A percentile compares a stretch with the other conserved stretches of the same genome.
phyloP scores from a whole-genome alignment of 495 filamentous ascomycete genomes.

The Cladorrhinum samala region DNA sequence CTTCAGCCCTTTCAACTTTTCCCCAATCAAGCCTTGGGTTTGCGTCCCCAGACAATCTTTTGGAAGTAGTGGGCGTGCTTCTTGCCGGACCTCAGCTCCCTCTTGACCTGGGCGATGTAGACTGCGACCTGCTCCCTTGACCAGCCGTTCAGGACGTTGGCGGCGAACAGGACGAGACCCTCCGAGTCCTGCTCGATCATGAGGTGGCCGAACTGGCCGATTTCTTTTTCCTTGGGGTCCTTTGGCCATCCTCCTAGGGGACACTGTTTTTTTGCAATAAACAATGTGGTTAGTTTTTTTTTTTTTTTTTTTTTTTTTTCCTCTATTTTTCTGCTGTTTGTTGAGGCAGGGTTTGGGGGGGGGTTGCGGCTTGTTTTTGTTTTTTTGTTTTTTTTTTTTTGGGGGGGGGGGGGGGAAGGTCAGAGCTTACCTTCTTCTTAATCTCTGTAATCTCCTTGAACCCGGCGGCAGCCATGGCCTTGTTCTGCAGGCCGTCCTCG shows the following conservation, averaged over 20 bases:
- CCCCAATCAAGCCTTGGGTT: no score
- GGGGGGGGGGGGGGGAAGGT: no score
- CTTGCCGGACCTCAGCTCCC: conserved; percentile 23
- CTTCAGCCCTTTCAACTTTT: no score
- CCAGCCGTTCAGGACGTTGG: conserved; percentile 27
- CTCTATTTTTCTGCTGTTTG: no score
- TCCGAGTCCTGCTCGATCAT: conserved; percentile 27
- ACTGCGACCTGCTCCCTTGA: conserved; percentile 27
- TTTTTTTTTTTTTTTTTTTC: no score
- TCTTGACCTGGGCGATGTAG: conserved; percentile 29
- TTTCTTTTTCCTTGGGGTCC: conserved; percentile 43
- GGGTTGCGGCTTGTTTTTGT: no score
- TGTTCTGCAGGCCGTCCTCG: conserved; percentile 42
- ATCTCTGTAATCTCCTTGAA: conserved; percentile 22
- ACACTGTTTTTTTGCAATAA: conserved; percentile 13
- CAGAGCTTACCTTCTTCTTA: background rate
- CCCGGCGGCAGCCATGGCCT: conserved; percentile 50
- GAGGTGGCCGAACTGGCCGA: conserved; percentile 33
- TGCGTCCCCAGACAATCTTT: conserved; percentile 29
- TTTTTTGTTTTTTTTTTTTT: no score
- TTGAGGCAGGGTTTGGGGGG: no score
- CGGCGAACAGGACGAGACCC: conserved; percentile 31
- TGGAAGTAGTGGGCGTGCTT: conserved; percentile 26
- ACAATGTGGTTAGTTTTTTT: no score
- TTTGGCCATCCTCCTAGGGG: conserved; percentile 48